Evolutionary conservation across 768 basidiomycete species (phyloP).

Genomic region (Sarcodon aspratus): DNA sequence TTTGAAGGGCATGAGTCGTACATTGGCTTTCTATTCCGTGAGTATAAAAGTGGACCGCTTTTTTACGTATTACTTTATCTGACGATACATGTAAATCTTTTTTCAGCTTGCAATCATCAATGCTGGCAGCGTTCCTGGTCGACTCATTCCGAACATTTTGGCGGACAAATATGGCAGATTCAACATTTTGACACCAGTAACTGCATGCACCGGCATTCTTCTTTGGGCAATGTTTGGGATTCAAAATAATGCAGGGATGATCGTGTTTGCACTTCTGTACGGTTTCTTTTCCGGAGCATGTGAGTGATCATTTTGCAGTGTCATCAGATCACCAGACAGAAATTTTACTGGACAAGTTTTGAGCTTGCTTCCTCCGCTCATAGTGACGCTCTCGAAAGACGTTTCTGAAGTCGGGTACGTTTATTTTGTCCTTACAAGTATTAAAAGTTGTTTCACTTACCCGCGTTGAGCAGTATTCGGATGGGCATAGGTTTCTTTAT

Average conservation of each 20-base stretch:
- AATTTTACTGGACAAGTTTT: background rate
- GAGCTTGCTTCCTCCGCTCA: constrained; percentile 24
- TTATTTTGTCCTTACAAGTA: background rate
- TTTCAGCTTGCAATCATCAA: constrained; percentile 40
- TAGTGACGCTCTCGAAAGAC: constrained; percentile 30
- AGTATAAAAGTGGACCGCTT: background rate
- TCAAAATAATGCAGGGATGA: constrained; percentile 19
- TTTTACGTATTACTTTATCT: background rate
- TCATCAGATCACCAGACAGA: background rate
- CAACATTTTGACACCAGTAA: constrained; percentile 26
- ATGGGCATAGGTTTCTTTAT: constrained; percentile 13
- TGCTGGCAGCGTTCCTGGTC: constrained; percentile 37
- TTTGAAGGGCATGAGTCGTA: constrained; percentile 10
- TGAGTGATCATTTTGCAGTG: constrained; percentile 11
- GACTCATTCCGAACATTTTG: constrained; percentile 33
- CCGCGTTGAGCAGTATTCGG: constrained; percentile 5
- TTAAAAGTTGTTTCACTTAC: background rate
- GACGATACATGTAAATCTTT: background rate
- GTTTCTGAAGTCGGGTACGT: constrained; percentile 41
- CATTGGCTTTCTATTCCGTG: constrained; percentile 13
- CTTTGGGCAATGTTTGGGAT: constrained; percentile 34
- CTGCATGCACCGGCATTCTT: constrained; percentile 19
- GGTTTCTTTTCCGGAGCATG: constrained; percentile 37
- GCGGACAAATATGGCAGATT: constrained; percentile 31
- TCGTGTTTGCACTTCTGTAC: constrained; percentile 28